Percentiles rank a stretch among this genome's conserved stretches.
These are phyloP conservation scores for Zalerion maritima DNA, from an alignment of 495 filamentous ascomycete species.

Conservation along the genomic window DNA sequence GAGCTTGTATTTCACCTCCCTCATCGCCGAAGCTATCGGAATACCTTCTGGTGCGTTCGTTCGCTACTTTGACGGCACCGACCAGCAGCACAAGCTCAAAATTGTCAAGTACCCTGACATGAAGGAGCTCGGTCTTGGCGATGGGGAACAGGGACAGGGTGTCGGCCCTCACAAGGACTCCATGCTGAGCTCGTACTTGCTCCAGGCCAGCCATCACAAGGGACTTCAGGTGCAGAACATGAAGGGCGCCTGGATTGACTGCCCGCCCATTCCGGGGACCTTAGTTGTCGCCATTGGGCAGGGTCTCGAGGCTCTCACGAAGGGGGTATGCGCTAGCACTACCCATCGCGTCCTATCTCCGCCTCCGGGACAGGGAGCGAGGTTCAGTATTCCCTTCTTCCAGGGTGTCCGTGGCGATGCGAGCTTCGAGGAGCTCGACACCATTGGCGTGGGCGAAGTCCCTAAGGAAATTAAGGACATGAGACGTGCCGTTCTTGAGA, in stretches of 20 bases:
- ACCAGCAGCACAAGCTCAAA: conserved; percentile 83
- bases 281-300: conserved; percentile 87
- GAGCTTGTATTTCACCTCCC: conserved; percentile 58
- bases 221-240: conserved; percentile 87
- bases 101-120: conserved; percentile 77
- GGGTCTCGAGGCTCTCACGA: conserved; percentile 79
- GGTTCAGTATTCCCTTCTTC: conserved; percentile 84
- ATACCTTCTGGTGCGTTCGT: conserved; percentile 59
- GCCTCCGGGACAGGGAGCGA: conserved; percentile 46
- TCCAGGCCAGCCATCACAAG: conserved; percentile 66
- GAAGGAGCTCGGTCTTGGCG: conserved; percentile 30
- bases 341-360: conserved; percentile 73
- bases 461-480: conserved; percentile 48
- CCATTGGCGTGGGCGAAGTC: conserved; percentile 43
- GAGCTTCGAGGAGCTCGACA: conserved; percentile 54
- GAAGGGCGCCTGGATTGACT: conserved; percentile 67
- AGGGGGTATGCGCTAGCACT: conserved; percentile 72
- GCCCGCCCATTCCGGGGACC: conserved; percentile 45
- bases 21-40: conserved; percentile 79
- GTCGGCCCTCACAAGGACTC: conserved; percentile 92
- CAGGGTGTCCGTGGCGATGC: conserved; percentile 77
- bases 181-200: conserved; percentile 73
- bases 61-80: conserved; percentile 59
- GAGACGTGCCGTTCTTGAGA: conserved; percentile 36
- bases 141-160: conserved; percentile 44